Evolutionary conservation across 331 rosid genomes (phyloP), one percentile per base, ranked within the genome.

Genomic region (Erythrophleum ivorense): DNA sequence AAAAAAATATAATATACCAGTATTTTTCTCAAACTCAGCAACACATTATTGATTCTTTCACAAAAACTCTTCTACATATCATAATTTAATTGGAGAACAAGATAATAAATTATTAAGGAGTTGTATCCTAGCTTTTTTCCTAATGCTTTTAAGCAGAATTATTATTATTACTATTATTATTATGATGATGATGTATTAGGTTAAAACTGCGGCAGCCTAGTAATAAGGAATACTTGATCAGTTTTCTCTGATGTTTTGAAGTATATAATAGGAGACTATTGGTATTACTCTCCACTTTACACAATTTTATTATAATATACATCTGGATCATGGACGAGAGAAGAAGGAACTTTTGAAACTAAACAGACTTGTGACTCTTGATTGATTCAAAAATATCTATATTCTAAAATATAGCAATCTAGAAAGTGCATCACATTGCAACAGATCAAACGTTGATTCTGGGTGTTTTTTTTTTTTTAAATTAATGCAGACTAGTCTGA

Each of bases 401-500:
- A 24, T 24, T 24, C 29, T 45, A 57, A 45, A 75, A 11, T 11
- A 12, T 49, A 50, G 21, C 21, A 36, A 6, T 49, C 8, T 67
- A 11, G 38, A 29, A 48, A 67, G 75, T 75, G 73, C 48, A 53
- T 74, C 46, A 15, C 80, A 19, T 41, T 76, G 2, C 31, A 72
- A 40, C 2, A 21, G 58, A 60, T 83, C 4, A 36, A 43, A 40
- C 19, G 75, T 41, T 75, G 79, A 81, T 55, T 63, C 5, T 50
- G 52, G 15, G 24, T 29, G 70, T 3, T 64, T 0, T 21, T 70
- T 84, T n/a, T n/a, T 40, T 73, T 67, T 65, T 0, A 0, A n/a
- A 10, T 15, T 8, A n/a, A 10, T 86, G 95, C 98, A 94, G 97
- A 88, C 92, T 79, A 91, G 96, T 87, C 91, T 92, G 74, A 91